Conservation (phyloP, 2,329 filamentous ascomycete genomes). For the Beauveria scarabaeidicola region DNA sequence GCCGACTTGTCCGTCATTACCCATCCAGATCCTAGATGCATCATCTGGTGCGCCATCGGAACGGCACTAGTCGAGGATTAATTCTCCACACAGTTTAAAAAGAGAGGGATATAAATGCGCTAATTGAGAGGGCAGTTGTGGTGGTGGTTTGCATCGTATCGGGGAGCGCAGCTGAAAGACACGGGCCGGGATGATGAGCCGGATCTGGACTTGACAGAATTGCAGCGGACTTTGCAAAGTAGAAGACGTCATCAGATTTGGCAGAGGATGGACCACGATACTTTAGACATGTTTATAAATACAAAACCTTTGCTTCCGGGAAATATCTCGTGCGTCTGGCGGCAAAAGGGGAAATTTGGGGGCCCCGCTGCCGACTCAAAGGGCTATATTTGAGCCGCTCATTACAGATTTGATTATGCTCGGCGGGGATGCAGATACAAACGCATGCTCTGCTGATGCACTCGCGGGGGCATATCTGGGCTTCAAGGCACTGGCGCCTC, state of each 20-base stretch:
- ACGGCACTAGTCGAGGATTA: constrained; percentile 39
- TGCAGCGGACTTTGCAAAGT: constrained; percentile 23
- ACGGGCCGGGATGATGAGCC: constrained; percentile 22
- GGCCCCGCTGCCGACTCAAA: constrained; percentile 14
- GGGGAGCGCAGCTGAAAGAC: constrained; percentile 16
- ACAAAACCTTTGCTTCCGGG: constrained; percentile 35
- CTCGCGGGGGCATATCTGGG: constrained; percentile 40
- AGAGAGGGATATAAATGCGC: constrained; percentile 31
- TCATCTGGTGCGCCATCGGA: constrained; percentile 39
- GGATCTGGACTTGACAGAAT: constrained; percentile 30
- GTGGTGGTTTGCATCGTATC: constrained; percentile 26
- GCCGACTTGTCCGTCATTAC: constrained; percentile 29
- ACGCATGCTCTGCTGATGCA: constrained; percentile 43
- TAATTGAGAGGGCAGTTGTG: constrained; percentile 29
- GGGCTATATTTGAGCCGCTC: constrained; percentile 34
- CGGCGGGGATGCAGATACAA: constrained; percentile 45
- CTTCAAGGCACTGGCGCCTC: constrained; percentile 32
- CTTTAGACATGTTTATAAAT: constrained; percentile 34
- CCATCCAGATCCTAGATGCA: constrained; percentile 43
- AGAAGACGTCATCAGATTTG: constrained; percentile 22
- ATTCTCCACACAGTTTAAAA: constrained; percentile 33
- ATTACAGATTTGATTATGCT: constrained; percentile 39
- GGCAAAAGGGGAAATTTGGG: constrained; percentile 22
- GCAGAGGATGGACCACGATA: constrained; percentile 34
- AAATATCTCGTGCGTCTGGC: constrained; percentile 35